Base-by-base conservation (phyloP, 345 rosid species). In the Cardamine resedifolia region DNA sequence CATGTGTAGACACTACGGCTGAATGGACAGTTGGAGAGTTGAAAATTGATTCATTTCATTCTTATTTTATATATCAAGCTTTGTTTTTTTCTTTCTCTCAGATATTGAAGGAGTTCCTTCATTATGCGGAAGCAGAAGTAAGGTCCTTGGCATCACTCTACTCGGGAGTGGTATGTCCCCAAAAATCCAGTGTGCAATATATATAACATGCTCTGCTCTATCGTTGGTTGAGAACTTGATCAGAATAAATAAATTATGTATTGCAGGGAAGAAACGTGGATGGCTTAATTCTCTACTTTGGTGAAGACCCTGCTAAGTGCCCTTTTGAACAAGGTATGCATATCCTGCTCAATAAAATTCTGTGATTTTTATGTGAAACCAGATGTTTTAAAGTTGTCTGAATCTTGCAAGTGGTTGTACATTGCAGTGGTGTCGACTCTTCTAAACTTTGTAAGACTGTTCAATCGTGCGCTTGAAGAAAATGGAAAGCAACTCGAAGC, bases 281-380 rank as follows among this genome's bases (percentile, higher is more conserved):
- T 81, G 86, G 91, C 39, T 79, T 91, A 79, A 90, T 91, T 77
- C 85, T 89, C 76, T 94, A 94, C 75, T 94, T 91, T 68, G 98
- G 98, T 56, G 97, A 94, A 84, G 96, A 91, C 83, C 98, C 98
- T 36, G 88, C 93, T 36, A 88, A 90, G 26, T 94, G 91, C 51
- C 87, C 96, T 56, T 91, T 91, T 36, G 97, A 94, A 77, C 97
- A 94, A 88, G 98, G 96, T 94, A 66, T 33, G 58, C 56, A 10
- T 52, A 62, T 58, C 74, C 7, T 58, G 23, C 26, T 48, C 58
- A 47, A 16, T 58, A 58, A 16, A 47, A 18, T 18, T 18, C 4
- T 16, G 51, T 18, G 12, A 18, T 47, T 21, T 34, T 58, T 18
- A 24, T 58, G 63, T 30, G 34, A 60, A 68, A 38, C 24, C 19